These are phyloP conservation scores for Atkinsonella texensis DNA, from an alignment of 2,329 filamentous ascomycete genomes.

Conservation along the genomic window DNA sequence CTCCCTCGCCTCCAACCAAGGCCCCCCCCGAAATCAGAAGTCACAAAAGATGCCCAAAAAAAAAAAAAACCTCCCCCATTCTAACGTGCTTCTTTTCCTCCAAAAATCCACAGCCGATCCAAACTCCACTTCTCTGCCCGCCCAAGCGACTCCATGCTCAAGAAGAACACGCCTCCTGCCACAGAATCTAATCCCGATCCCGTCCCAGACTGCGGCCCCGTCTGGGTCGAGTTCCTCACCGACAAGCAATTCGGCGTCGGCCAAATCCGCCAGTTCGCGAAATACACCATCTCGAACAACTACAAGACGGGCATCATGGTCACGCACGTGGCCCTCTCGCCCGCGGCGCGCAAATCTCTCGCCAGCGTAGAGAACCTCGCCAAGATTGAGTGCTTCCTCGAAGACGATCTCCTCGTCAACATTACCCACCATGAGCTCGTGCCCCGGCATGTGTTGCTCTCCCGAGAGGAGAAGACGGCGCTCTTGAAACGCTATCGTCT, in stretches of 20 bases:
- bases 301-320: conserved; percentile 89
- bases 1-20: no score
- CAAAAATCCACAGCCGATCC: conserved; percentile 47
- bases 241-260: conserved; percentile 77
- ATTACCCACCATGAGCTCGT: conserved; percentile 97
- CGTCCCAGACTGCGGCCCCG: conserved; percentile 64
- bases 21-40: no score
- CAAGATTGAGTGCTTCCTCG: conserved; percentile 87
- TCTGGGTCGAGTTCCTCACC: conserved; percentile 86
- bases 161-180: conserved; percentile 65
- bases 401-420: conserved; percentile 93
- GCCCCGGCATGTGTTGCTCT: conserved; percentile 83
- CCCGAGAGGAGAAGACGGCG: conserved; percentile 75
- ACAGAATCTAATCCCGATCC: conserved; percentile 59
- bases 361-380: conserved; percentile 63
- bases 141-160: conserved; percentile 72
- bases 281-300: conserved; percentile 65
- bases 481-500: conserved; percentile 82
- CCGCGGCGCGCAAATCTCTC: conserved; percentile 79
- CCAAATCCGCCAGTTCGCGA: conserved; percentile 82
- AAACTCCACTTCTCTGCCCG: conserved; percentile 81
- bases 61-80: neutral
- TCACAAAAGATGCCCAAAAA: neutral
- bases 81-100: neutral
- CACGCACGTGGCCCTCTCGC: conserved; percentile 68